Base-by-base conservation (phyloP, 1,284 basidiomycete genomes). In the Ganoderma meredithae region DNA sequence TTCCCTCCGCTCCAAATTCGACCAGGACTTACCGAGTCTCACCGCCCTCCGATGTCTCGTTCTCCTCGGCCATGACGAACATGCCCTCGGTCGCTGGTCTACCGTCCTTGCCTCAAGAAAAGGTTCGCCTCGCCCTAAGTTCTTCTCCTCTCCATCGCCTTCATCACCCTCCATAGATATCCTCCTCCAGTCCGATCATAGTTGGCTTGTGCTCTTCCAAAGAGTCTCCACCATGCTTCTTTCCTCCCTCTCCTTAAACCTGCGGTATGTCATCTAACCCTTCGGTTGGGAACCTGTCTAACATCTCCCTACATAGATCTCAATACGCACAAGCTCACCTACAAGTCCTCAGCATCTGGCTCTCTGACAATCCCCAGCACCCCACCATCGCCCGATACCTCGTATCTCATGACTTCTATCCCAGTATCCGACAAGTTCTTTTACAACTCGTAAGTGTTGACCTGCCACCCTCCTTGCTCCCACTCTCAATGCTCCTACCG, bases 41-140 rank as follows among this genome's bases (percentile, higher is more conserved):
- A 84, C 80, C n/a, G 89, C 85, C 5, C 74, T 92, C 73, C 79
- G 91, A 66, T 88, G 86, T 77, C 79, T 91, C 44, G 86, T 90
- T 25, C 81, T 92, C 39, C 80, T 91, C 59, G 86, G 86, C 3
- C 80, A 80, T 55, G 86, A 91, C 69, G 84, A 88, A 58, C 81
- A 83, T 13, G 81, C 85, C 13, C 79, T 94, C 15, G 82, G 73
- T 1, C 64, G 76, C 17, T 92, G 90, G 90, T 87, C 86, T 22
- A 72, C 77, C 56, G 73, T 77, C 22, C 77, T 80, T 1, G 62
- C 68, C n/a, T 73, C 68, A 9, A 81, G 83, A 33, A 79, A 83
- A 74, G 81, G 89, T 87, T 62, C 17, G 31, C 8, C 25, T n/a
- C 7, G 13, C 25, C 33, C 10, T 33, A n/a, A n/a, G n/a, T 41